phyloP scores from a whole-genome alignment of 2,329 filamentous ascomycete species.

The Fragosphaeria purpurea region DNA sequence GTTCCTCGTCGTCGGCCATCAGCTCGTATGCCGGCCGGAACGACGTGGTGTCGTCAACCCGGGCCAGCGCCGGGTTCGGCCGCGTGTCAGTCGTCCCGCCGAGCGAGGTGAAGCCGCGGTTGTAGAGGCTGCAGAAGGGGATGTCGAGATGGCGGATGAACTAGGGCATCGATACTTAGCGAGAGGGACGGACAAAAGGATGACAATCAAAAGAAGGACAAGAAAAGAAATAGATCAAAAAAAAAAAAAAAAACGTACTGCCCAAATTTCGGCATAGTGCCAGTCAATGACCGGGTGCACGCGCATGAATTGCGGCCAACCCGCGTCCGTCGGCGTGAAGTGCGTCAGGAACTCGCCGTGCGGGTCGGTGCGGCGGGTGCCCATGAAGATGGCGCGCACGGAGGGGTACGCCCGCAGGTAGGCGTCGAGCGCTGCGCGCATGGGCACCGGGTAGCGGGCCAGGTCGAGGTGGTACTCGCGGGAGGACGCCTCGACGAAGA shows the following conservation, averaged over 20 bases:
- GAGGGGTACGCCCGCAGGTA: constrained; percentile 58
- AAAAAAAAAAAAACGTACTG: constrained; percentile 42
- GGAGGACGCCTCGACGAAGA: constrained; percentile 63
- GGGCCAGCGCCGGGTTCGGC: constrained; percentile 68
- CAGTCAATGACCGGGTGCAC: constrained; percentile 95
- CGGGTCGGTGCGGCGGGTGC: constrained; percentile 83
- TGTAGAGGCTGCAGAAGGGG: constrained; percentile 80
- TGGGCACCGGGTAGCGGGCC: constrained; percentile 62
- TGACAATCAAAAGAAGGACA: not conserved
- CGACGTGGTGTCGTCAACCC: constrained; percentile 20
- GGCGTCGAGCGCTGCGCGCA: constrained; percentile 69
- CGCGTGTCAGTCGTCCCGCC: constrained; percentile 82
- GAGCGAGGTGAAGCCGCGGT: constrained; percentile 56
- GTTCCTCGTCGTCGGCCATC: constrained; percentile 64
- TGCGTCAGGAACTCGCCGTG: constrained; percentile 69
- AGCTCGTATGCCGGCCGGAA: constrained; percentile 71
- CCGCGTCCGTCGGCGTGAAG: constrained; percentile 80
- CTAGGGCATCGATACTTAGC: constrained; percentile 27
- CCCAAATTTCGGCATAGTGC: constrained; percentile 94
- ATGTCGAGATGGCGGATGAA: constrained; percentile 72
- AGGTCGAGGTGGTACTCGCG: constrained; percentile 65
- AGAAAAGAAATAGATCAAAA: not conserved
- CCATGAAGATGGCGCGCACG: constrained; percentile 75
- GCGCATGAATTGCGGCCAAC: constrained; percentile 88
- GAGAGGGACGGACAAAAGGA: not conserved